Percentiles rank a stretch among this genome's conserved stretches.
These are phyloP conservation scores for Hemileccinum rubropunctum DNA, from an alignment of 768 basidiomycete species.

Conservation along the genomic window DNA sequence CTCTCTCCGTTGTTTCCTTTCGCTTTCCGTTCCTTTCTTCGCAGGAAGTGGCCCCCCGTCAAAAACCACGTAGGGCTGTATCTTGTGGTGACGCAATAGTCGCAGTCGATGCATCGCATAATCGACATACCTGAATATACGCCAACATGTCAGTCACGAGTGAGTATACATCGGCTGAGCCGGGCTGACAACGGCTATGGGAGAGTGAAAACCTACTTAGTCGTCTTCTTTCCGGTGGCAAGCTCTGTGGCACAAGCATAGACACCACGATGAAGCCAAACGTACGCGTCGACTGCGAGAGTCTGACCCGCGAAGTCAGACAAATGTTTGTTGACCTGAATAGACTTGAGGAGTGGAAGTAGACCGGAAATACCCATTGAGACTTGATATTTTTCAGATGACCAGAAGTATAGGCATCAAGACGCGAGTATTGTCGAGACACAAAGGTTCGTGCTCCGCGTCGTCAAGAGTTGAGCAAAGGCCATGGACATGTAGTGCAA, in stretches of 20 bases:
- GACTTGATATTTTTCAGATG: background rate
- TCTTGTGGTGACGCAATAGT: constrained; percentile 77
- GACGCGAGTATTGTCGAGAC: constrained; percentile 2
- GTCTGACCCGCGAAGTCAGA: constrained; percentile 82
- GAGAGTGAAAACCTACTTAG: constrained; percentile 57
- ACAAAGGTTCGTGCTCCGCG: background rate
- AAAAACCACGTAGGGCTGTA: constrained; percentile 90
- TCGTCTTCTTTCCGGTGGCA: constrained; percentile 78
- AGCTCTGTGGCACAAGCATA: constrained; percentile 90
- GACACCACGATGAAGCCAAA: constrained; percentile 88
- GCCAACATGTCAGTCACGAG: constrained; percentile 4
- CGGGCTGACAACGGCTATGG: background rate
- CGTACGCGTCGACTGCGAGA: constrained; percentile 92
- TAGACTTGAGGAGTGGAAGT: constrained; percentile 85
- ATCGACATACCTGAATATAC: constrained; percentile 76
- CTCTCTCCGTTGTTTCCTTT: constrained; percentile 70
- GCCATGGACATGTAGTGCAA: constrained; percentile 12
- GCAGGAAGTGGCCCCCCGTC: constrained; percentile 96
- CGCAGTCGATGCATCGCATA: constrained; percentile 93
- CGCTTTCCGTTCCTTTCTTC: constrained; percentile 85
- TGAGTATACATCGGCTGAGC: background rate
- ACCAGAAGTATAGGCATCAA: background rate
- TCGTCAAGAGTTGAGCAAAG: background rate
- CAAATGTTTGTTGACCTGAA: constrained; percentile 74
- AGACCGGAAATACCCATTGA: constrained; percentile 91